phyloP scores from a whole-genome alignment of 2,329 filamentous ascomycete species.

The Teratosphaeria viscida region DNA sequence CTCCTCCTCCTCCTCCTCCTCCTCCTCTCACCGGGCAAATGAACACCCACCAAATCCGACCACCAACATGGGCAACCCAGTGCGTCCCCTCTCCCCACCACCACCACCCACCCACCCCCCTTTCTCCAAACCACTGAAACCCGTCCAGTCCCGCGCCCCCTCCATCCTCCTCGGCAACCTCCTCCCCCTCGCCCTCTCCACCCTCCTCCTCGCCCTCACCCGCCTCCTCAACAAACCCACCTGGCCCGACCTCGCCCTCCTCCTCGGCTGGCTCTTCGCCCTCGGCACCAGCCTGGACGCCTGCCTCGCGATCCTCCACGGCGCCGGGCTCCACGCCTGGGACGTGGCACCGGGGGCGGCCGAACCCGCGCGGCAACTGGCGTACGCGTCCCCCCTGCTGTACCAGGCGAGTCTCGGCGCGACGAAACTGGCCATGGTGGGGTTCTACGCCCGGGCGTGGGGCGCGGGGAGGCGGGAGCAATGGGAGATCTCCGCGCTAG shows the following conservation, averaged over 20 bases:
- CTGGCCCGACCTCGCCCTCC: not conserved
- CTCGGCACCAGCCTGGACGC: not conserved
- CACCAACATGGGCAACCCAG: too few relatives aligned
- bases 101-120: too few relatives aligned
- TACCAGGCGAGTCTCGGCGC: not conserved
- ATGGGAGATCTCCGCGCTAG: not conserved
- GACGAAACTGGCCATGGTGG: not conserved
- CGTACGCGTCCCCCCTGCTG: not conserved
- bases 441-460: not conserved
- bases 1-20: too few relatives aligned
- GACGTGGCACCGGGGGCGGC: not conserved
- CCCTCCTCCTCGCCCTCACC: not conserved
- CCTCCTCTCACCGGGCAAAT: too few relatives aligned
- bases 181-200: not conserved
- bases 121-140: too few relatives aligned
- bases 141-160: not conserved
- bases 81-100: too few relatives aligned
- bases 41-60: too few relatives aligned
- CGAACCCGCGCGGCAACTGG: not conserved
- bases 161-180: not conserved
- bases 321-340: not conserved
- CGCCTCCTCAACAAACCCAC: not conserved
- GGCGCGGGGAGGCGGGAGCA: too few relatives aligned
- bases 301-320: not conserved
- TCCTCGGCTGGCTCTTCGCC: not conserved